Percentiles rank a stretch among this genome's conserved stretches.
These are phyloP conservation scores for Xerocomellus chrysenteron DNA, from an alignment of 768 basidiomycete genomes.

Conservation along the genomic window DNA sequence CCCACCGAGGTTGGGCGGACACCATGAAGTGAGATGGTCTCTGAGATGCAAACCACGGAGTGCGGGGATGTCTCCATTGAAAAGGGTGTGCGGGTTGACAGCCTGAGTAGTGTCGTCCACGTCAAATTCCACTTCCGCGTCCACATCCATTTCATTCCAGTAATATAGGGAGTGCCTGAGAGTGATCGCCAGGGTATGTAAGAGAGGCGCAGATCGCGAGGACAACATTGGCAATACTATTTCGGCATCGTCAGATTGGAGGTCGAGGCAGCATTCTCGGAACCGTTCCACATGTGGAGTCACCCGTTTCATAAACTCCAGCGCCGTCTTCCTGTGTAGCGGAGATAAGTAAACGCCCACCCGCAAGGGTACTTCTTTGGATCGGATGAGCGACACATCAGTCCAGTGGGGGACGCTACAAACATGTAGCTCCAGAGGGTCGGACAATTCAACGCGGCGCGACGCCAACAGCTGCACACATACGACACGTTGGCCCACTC, in stretches of 20 bases:
- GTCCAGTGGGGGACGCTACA: background rate
- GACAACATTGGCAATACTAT: background rate
- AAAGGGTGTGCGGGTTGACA: background rate
- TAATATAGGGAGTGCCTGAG: background rate
- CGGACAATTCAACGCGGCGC: background rate
- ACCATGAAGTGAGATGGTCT: background rate
- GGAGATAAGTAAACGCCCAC: background rate
- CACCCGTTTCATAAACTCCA: background rate
- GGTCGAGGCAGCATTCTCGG: background rate
- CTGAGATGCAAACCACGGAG: background rate
- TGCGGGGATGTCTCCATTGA: background rate
- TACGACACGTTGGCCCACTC: background rate
- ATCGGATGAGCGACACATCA: background rate
- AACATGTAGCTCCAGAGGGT: conserved; percentile 3
- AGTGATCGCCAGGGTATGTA: background rate
- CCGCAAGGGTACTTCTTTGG: background rate
- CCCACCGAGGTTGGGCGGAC: background rate
- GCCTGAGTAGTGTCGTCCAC: background rate
- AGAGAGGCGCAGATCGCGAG: background rate
- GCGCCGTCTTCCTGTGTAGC: background rate
- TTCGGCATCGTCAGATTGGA: background rate
- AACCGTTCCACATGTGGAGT: background rate
- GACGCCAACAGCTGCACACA: conserved; percentile 2
- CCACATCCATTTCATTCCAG: background rate
- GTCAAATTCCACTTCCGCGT: background rate